A percentile compares a stretch with the other conserved stretches of the same genome.
phyloP scores from a whole-genome alignment of 371 early-diverging fungal genomes.

The Capniomyces stellatus region DNA sequence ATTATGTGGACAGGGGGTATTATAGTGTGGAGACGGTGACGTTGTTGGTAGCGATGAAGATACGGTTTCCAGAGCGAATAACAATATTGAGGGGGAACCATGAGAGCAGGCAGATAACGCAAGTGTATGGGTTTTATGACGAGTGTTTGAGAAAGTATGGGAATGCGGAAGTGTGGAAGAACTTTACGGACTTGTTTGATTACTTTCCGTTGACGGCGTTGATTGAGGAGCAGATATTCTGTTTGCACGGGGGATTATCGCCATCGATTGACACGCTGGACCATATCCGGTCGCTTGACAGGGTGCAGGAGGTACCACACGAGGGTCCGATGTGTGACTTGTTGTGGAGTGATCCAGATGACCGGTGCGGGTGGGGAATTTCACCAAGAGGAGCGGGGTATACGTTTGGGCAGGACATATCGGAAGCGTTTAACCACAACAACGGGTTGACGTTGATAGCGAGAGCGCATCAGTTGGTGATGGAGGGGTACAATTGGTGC shows the following conservation, averaged over 20 bases:
- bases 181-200: slow-evolving; percentile 97
- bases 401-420: slow-evolving; percentile 91
- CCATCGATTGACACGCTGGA: slow-evolving; percentile 95
- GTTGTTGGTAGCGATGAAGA: slow-evolving; percentile 88
- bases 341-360: slow-evolving; percentile 90
- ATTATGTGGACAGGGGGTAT: slow-evolving; percentile 99
- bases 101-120: slow-evolving; percentile 97
- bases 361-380: slow-evolving; percentile 95
- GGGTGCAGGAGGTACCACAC: slow-evolving; percentile 97
- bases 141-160: slow-evolving; percentile 98
- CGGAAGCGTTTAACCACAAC: slow-evolving; percentile 89
- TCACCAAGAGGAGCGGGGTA: slow-evolving; percentile 98
- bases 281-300: slow-evolving; percentile 90
- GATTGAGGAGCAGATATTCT: slow-evolving; percentile 85
- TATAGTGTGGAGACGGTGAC: slow-evolving; percentile 98
- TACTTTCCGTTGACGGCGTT: slow-evolving; percentile 95
- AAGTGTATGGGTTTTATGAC: slow-evolving; percentile 99
- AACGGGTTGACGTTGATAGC: slow-evolving; percentile 95
- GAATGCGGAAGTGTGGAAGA: slow-evolving; percentile 96
- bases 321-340: slow-evolving; percentile 97
- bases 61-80: slow-evolving; percentile 87
- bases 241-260: slow-evolving; percentile 98
- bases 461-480: slow-evolving; percentile 98
- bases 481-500: slow-evolving; percentile 98
- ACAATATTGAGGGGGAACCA: slow-evolving; percentile 99